phyloP scores from a whole-genome alignment of 2,329 filamentous ascomycete genomes.

The Beauveria bassiana region DNA sequence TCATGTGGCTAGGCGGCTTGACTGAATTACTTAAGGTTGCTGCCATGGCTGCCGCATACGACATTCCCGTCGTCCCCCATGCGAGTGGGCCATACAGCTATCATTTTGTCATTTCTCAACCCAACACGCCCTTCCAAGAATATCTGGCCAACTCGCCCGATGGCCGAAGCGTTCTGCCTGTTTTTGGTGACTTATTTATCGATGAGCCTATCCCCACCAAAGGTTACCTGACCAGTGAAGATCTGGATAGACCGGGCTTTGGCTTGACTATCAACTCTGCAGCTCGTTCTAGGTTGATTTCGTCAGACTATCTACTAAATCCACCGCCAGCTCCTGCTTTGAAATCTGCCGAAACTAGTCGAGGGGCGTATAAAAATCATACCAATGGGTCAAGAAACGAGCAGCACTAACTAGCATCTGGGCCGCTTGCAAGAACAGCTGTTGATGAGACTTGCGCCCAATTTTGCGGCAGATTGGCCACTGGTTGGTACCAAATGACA shows the following conservation, averaged over 20 bases:
- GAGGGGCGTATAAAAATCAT: conserved; percentile 3
- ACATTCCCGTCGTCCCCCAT: conserved; percentile 92
- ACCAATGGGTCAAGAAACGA: neutral
- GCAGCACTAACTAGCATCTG: no score
- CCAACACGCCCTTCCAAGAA: conserved; percentile 91
- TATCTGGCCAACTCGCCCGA: conserved; percentile 91
- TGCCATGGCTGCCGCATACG: conserved; percentile 84
- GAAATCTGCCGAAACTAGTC: conserved; percentile 21
- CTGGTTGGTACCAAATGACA: no score
- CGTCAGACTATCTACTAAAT: conserved; percentile 64
- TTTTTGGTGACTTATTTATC: conserved; percentile 84
- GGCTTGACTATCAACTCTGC: conserved; percentile 79
- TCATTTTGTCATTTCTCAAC: conserved; percentile 89
- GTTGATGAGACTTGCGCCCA: no score
- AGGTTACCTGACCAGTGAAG: conserved; percentile 70
- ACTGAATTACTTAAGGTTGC: conserved; percentile 87
- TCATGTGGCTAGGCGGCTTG: conserved; percentile 94
- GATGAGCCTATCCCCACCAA: conserved; percentile 85
- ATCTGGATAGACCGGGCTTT: conserved; percentile 85
- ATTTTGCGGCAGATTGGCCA: no score
- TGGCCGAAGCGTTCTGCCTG: conserved; percentile 79
- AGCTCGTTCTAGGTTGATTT: conserved; percentile 62
- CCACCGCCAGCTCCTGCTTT: conserved; percentile 48
- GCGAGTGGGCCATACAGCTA: conserved; percentile 92
- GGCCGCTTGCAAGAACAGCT: no score